Conservation (phyloP, 1,139 yeast species). For the Hyphopichia pseudoburtonii region DNA sequence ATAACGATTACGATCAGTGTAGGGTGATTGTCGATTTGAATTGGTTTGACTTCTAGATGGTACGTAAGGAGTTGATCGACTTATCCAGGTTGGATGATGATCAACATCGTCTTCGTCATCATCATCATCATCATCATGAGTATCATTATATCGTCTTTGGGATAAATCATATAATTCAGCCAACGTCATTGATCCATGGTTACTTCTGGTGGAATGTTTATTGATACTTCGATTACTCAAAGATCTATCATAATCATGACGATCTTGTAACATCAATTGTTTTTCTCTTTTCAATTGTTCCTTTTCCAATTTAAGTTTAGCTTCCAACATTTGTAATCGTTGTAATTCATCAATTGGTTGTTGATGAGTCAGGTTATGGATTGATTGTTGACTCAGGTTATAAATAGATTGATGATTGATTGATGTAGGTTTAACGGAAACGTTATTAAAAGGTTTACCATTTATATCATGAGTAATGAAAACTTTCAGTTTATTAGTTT, state of each 20-base stretch:
- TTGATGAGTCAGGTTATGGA: too few species aligned
- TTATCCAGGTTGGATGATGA: conserved; percentile 1
- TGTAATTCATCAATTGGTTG: conserved; percentile 1
- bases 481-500: conserved; percentile 37
- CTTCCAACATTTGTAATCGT: conserved; percentile 2
- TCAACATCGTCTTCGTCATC: conserved; percentile 2
- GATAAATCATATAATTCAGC: conserved; percentile 3
- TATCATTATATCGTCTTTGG: not conserved
- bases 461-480: conserved; percentile 49
- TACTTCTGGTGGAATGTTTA: too few species aligned
- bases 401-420: not conserved
- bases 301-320: conserved; percentile 2
- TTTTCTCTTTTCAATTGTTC: conserved; percentile 1
- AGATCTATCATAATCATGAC: not conserved
- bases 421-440: conserved; percentile 9
- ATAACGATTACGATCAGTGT: too few species aligned
- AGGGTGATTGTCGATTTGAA: too few species aligned
- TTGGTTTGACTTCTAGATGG: too few species aligned
- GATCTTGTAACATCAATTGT: not conserved
- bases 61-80: conserved; percentile 3
- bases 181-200: not conserved
- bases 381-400: not conserved
- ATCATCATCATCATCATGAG: not conserved
- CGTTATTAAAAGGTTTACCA: conserved; percentile 28
- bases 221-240: not conserved